Base-by-base conservation (phyloP, 306 rosid genomes). In the Acacia crassicarpa region DNA sequence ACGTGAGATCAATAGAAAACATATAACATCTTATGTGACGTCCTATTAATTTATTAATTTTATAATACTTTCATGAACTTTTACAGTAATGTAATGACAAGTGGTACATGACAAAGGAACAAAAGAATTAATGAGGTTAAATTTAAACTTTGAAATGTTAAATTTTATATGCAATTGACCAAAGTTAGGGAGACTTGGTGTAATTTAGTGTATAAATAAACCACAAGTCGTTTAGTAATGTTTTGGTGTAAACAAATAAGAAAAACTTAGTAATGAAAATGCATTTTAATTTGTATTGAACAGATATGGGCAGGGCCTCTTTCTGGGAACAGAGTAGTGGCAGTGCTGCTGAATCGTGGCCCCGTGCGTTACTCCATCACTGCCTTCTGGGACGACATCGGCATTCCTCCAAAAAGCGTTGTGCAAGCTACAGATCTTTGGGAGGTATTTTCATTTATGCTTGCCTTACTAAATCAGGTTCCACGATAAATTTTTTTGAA, bases 221-320 rank as follows among this genome's bases (percentile, higher is more conserved):
- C 9, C 27, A 58, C 22, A 48, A 14, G 59, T 15, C 2, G 6
- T 15, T 4, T 19, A 53, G 2, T 19, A 49, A 16, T 17, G n/a
- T 16, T 15, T 53, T n/a, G n/a, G n/a, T n/a, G 5, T 14, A 13
- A 48, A 48, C 4, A 48, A 12, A 48, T 48, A 48, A 48, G 17
- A 48, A 48, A 48, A 9, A 10, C 17, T 14, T 6, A 17, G 20
- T 51, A 13, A 48, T n/a, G 22, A 0, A 30, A 20, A 20, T 73
- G 10, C 2, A 61, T 74, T 74, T 69, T 77, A 67, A 23, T 62
- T 38, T 58, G 30, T 58, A 9, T 59, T 11, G 4, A 67, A 84
- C 88, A 95, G 99, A 74, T 91, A 63, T 95, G 99, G 99, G 98
- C 97, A 72, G 99, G 98, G 61, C 97, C 97, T 58, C 97, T 95